phyloP scores from a whole-genome alignment of 73 alveolate genomes.

The Paramecium octaurelia region DNA sequence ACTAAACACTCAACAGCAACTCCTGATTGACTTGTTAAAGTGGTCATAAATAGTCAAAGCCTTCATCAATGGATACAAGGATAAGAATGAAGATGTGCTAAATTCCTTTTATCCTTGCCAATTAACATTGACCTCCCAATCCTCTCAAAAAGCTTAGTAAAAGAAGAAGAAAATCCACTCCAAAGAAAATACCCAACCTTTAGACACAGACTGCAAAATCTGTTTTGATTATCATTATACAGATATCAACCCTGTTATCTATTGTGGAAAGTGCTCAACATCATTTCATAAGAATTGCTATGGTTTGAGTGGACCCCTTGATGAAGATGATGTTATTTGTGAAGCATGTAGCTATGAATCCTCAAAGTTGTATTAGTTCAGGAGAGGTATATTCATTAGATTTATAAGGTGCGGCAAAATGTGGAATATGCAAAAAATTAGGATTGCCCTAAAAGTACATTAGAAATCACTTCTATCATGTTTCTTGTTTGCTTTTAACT shows the following conservation, averaged over 20 bases:
- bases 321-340: neutral
- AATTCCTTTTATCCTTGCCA: neutral
- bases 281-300: slow-evolving; percentile 32
- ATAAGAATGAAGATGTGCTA: neutral
- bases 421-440: neutral
- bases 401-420: neutral
- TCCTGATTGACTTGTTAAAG: neutral
- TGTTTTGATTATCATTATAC: slow-evolving; percentile 17
- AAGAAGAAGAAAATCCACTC: neutral
- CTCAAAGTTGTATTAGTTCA: neutral
- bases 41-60: slow-evolving; percentile 9
- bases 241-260: neutral
- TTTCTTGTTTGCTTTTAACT: neutral
- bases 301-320: neutral
- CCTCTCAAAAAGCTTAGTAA: neutral
- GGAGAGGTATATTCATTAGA: neutral
- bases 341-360: neutral
- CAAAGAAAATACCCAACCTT: neutral
- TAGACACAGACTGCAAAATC: slow-evolving; percentile 38
- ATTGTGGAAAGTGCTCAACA: slow-evolving; percentile 9
- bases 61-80: neutral
- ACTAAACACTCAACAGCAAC: neutral
- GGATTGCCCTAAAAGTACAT: neutral
- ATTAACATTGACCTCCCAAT: neutral
- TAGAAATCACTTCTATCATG: neutral